These are phyloP conservation scores for Noccaea caerulescens DNA, from an alignment of 345 rosid genomes.

Conservation along the genomic window DNA sequence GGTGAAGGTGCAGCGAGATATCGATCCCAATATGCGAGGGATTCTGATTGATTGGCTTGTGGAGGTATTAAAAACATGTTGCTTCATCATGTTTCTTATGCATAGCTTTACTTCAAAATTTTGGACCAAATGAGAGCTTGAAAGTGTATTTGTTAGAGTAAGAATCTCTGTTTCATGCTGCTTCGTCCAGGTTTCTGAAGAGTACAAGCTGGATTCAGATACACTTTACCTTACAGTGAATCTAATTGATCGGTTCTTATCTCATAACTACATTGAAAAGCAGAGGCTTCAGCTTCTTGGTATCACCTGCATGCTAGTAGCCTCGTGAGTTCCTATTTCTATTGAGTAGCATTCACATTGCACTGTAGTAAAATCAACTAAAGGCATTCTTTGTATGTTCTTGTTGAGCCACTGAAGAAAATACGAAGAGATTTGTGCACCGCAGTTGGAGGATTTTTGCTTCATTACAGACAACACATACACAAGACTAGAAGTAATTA, in stretches of 20 bases:
- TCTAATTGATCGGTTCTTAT: conserved; percentile 74
- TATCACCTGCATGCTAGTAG: conserved; percentile 82
- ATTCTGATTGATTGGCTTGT: conserved; percentile 91
- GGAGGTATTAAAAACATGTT: conserved; percentile 56
- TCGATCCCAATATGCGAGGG: conserved; percentile 75
- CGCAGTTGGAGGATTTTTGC: conserved; percentile 83
- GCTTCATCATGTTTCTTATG: conserved; percentile 5
- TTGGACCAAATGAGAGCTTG: not conserved
- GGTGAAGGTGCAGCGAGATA: conserved; percentile 72
- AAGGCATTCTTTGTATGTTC: conserved; percentile 16
- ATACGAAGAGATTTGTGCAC: conserved; percentile 86
- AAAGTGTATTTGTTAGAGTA: not conserved
- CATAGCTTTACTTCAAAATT: conserved; percentile 3
- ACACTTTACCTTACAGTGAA: conserved; percentile 79
- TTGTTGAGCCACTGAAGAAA: conserved; percentile 51
- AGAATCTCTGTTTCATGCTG: not conserved
- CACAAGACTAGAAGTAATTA: conserved; percentile 65
- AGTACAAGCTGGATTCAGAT: conserved; percentile 78
- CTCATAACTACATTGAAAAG: conserved; percentile 63
- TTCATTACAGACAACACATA: conserved; percentile 87
- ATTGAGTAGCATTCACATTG: not conserved
- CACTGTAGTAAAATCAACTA: conserved; percentile 1
- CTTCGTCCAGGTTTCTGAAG: conserved; percentile 76
- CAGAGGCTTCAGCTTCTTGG: conserved; percentile 82
- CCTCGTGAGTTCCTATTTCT: conserved; percentile 65